Conservation (phyloP, 2,329 filamentous ascomycete species). For the Colletotrichum agaves region DNA sequence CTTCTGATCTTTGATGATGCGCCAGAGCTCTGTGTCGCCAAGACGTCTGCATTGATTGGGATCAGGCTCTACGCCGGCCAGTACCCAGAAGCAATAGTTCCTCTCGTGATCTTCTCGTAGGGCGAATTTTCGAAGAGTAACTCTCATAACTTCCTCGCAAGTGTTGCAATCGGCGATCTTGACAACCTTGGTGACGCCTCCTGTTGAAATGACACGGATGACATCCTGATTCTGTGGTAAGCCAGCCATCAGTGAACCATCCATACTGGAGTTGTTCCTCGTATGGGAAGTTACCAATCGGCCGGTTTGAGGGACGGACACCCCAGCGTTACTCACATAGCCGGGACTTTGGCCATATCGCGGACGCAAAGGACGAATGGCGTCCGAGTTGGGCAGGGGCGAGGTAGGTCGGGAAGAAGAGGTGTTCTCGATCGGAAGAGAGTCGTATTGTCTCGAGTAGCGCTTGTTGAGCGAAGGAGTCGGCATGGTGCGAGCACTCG, state of each 20-base stretch:
- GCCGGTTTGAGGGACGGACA: constrained; percentile 72
- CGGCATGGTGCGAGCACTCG: constrained; percentile 52
- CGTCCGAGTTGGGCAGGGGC: constrained; percentile 68
- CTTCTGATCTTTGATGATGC: constrained; percentile 87
- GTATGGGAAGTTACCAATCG: constrained; percentile 75
- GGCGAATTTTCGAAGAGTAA: constrained; percentile 87
- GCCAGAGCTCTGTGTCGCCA: constrained; percentile 87
- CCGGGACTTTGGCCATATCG: constrained; percentile 67
- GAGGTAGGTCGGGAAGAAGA: constrained; percentile 76
- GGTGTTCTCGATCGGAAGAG: constrained; percentile 54
- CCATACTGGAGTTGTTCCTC: constrained; percentile 84
- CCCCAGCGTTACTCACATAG: constrained; percentile 60
- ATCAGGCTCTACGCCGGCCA: constrained; percentile 86
- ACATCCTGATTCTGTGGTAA: constrained; percentile 88
- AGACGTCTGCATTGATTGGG: constrained; percentile 83
- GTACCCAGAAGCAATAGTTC: constrained; percentile 96
- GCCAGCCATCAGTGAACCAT: constrained; percentile 86
- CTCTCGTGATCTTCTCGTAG: constrained; percentile 90
- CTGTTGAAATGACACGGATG: constrained; percentile 92
- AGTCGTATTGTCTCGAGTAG: constrained; percentile 71
- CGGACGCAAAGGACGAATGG: constrained; percentile 60
- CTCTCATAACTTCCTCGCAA: constrained; percentile 91
- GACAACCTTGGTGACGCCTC: constrained; percentile 90
- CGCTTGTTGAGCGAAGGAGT: constrained; percentile 66
- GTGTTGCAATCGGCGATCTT: constrained; percentile 92